Base-by-base conservation (phyloP, 257 asterid genomes). In the Solanum ossicruentum region DNA sequence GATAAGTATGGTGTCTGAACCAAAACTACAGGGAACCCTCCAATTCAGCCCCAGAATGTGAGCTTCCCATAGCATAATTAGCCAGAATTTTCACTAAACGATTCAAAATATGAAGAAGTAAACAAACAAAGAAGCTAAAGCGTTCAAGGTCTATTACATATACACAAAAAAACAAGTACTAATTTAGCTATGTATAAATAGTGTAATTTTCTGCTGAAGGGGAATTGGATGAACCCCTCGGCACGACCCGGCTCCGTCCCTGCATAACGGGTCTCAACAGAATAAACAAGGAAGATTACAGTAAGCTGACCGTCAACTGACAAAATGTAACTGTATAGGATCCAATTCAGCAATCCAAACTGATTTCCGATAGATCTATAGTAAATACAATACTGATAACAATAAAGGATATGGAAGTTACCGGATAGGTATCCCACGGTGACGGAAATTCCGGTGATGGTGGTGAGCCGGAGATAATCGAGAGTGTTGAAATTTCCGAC, bases 391-490 rank as follows among this genome's bases (percentile, higher is more conserved):
- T 5, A 66, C 8, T 16, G 12, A 49, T 43, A 32, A 65, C 7
- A 63, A 36, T 6, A 83, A 49, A 21, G 72, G 80, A 63, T 26
- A 51, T 18, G 39, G 72, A 10, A 13, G 7, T 36, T 88, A 94
- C 98, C 97, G 78, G 99, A 94, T 72, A 96, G 98, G 86, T 96
- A 96, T 21, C 99, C 99, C 89, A 96, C 99, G 89, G 95, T 93
- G 88, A 93, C 95, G 86, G 97, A 93, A 45, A 94, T 91, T 58
- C 98, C 99, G 83, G 97, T 90, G 88, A 96, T 92, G 87, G 99
- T 94, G 86, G 98, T 85, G 88, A 96, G 89, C 41, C 97, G 98
- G 89, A 93, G 91, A 93, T 93, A 96, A 89, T 96, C 99, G 84
- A 94, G 99, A 54, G 94, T 80, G 86, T 85, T 96, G 94, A 96